Evolutionary conservation across 768 basidiomycete genomes (phyloP), one percentile per base, ranked within the genome.

Genomic region (Amyloporia xantha): DNA sequence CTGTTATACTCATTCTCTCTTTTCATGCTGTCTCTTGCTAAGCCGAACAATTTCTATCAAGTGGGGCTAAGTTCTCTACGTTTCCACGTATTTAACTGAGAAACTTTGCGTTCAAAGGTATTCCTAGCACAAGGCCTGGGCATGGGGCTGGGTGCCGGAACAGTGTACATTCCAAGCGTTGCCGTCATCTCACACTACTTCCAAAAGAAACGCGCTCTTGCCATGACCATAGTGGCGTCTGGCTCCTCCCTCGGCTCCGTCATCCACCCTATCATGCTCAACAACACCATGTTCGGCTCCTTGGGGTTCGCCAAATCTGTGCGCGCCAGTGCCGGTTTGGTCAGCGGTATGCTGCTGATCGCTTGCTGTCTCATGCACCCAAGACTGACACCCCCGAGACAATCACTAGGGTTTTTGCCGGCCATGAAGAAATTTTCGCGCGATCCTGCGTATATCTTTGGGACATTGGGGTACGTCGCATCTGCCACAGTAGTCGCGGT

Each of bases 111-210:
- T 9, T n/a, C 68, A n/a, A n/a, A 77, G 63, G 69, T 79, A 43
- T 78, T 80, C 56, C 63, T 81, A 5, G 64, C 75, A 0, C 78
- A 82, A 61, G 78, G 72, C 3, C 60, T 82, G n/a, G 78, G 75
- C 13, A 73, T 77, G 63, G 80, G 79, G 1, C 57, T 76, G 3
- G 74, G 73, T 2, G 67, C 71, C 27, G 73, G 76, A 1, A 55
- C 77, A n/a, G 61, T 77, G 21, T 79, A 76, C 62, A 57, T 77
- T 20, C 79, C 78, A 1, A 71, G 76, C 3, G 60, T 76, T 44
- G 58, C 38, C 47, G 66, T 81, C 28, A 60, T 75, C 3, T 73
- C 74, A 10, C 80, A 82, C 51, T 74, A 76, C 56, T 84, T 81
- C 61, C 64, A 71, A 23, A 65, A 59, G 23, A 67, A 68, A 23